phyloP scores from a whole-genome alignment of 768 basidiomycete species.

The Boletus vinaceobasis region DNA sequence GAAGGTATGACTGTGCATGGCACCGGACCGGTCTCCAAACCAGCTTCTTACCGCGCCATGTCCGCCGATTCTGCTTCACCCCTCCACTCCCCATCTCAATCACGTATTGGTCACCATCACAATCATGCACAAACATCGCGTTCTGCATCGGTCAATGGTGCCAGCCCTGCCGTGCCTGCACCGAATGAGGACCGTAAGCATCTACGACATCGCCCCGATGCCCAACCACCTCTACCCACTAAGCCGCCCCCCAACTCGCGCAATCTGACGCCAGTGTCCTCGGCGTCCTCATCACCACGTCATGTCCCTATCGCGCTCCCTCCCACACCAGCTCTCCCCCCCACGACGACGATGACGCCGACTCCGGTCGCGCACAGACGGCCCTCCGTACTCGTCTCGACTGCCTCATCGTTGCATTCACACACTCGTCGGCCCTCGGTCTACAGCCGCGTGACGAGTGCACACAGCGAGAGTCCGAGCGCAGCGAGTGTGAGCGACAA shows the following conservation, averaged over 20 bases:
- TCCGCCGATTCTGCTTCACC: conserved; percentile 27
- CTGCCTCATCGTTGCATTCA: conserved; percentile 28
- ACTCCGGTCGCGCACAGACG: conserved; percentile 41
- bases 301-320: conserved; percentile 33
- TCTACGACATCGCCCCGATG: conserved; percentile 15
- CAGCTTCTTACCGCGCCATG: conserved; percentile 21
- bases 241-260: conserved; percentile 40
- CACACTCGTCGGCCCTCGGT: conserved; percentile 37
- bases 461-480: conserved; percentile 32
- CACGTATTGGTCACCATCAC: conserved; percentile 13
- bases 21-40: conserved; percentile 16
- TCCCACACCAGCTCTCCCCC: conserved; percentile 32
- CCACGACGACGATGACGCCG: conserved; percentile 42
- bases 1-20: conserved; percentile 8
- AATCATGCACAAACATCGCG: conserved; percentile 8
- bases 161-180: conserved; percentile 23
- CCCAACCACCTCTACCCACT: conserved; percentile 13
- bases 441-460: conserved; percentile 37
- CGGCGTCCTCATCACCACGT: conserved; percentile 55
- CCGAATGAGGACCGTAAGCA: conserved; percentile 24
- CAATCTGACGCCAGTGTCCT: conserved; percentile 54
- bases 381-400: conserved; percentile 39
- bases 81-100: conserved; percentile 23
- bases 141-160: conserved; percentile 17
- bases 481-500: conserved; percentile 37